Evolutionary conservation across 305 asterid genomes (phyloP).

Genomic region (Petunia hybrid): DNA sequence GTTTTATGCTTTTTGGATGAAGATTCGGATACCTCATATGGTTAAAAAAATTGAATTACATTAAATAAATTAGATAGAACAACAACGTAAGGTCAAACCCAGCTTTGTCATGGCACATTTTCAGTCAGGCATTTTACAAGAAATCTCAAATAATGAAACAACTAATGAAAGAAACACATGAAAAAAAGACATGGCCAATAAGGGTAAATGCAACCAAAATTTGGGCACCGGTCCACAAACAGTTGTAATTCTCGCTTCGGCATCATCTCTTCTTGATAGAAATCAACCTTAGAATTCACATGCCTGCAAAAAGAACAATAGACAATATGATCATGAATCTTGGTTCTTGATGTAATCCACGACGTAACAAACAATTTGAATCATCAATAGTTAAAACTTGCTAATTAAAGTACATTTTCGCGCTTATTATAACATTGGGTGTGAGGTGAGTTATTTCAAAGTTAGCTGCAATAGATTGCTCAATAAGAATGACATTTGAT

Average conservation of each 20-base stretch:
- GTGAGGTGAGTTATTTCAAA: too few species aligned
- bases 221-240: neutral
- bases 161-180: neutral
- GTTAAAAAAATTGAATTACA: neutral
- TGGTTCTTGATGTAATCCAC: too few species aligned
- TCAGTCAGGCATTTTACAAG: neutral
- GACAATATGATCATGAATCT: too few species aligned
- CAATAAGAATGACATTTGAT: too few species aligned
- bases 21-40: too few species aligned
- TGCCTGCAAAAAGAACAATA: neutral
- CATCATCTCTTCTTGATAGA: slow-evolving; percentile 35
- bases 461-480: too few species aligned
- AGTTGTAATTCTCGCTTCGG: slow-evolving; percentile 19
- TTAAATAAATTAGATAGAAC: neutral
- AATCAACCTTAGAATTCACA: slow-evolving; percentile 12
- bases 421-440: too few species aligned
- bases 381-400: too few species aligned
- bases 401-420: too few species aligned
- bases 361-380: too few species aligned
- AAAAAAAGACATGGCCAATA: neutral
- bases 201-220: neutral
- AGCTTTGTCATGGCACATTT: neutral
- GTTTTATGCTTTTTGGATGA: too few species aligned
- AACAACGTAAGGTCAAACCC: neutral
- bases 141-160: slow-evolving; percentile 1